Base-by-base conservation (phyloP, 148 eudicot species). In the Rhododendron griersonianum region DNA sequence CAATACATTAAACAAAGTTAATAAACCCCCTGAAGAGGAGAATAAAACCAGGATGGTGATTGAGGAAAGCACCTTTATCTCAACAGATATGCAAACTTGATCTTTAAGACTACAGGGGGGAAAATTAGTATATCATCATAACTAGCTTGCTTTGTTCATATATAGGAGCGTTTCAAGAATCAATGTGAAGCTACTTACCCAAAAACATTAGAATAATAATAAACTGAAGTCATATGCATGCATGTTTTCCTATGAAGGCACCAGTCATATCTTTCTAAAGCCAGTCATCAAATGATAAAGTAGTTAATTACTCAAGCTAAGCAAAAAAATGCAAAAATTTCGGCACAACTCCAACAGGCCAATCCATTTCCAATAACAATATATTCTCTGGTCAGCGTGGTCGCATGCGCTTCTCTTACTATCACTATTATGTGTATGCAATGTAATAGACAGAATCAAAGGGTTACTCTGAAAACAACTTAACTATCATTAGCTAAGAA, bases 61-160 rank as follows among this genome's bases (percentile, higher is more conserved):
- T 69, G 81, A 78, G 78, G 82, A 53, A 86, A 86, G 53, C 83
- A 92, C 95, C 94, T 93, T 93, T 87, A 93, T 91, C 87, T 92
- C 95, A 76, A 93, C 92, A 19, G 93, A 88, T 81, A 93, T 74
- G 91, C 93, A 91, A 82, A 91, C 84, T 65, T 84, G 85, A 77
- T 81, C 92, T 67, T 85, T 91, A 77, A 57, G 44, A 83, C 88
- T 80, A 88, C 92, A 94, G 91, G 86, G 78, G 69, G 53, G 76
- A 50, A 78, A 53, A 81, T 53, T 82, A 82, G 18, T 19, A 37
- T 55, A 74, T 13, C 48, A 84, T 16, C 1, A 74, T 18, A 53
- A 55, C 61, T 7, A 16, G 61, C 61, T 55, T 55, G 61, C 19
- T 80, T 5, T 50, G 41, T 51, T 55, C 4, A 81, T 65, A 63